phyloP scores from a whole-genome alignment of 495 filamentous ascomycete species.

The Xylaria telfairii region DNA sequence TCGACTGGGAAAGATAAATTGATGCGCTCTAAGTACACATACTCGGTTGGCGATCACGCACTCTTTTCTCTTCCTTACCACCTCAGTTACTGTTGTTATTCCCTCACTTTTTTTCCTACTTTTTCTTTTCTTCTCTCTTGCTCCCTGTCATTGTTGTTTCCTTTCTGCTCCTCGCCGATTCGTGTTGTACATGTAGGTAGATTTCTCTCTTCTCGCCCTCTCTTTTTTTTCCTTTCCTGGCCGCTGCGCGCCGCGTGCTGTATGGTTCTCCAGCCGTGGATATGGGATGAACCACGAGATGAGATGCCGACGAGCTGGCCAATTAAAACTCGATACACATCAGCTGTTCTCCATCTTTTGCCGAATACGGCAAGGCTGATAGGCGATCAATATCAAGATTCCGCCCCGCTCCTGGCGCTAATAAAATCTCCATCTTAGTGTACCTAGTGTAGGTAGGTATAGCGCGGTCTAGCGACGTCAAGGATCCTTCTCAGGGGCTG shows the following conservation, averaged over 20 bases:
- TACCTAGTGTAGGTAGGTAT: no score
- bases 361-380: conserved; percentile 5
- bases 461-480: neutral
- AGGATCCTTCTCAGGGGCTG: conserved; percentile 2
- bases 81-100: neutral
- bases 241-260: neutral
- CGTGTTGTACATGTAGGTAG: neutral
- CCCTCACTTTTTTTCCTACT: neutral
- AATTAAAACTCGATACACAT: neutral
- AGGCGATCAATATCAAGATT: conserved; percentile 1
- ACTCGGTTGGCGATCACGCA: neutral
- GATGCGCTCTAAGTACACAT: neutral
- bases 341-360: neutral
- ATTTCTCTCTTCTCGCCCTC: neutral
- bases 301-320: neutral
- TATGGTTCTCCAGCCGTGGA: neutral
- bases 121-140: neutral
- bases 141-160: neutral
- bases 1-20: neutral
- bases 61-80: neutral
- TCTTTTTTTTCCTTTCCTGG: neutral
- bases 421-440: neutral
- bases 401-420: neutral
- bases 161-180: neutral
- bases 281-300: conserved; percentile 7